phyloP scores from a whole-genome alignment of 805 yeast species.

The Ogataea sp. region DNA sequence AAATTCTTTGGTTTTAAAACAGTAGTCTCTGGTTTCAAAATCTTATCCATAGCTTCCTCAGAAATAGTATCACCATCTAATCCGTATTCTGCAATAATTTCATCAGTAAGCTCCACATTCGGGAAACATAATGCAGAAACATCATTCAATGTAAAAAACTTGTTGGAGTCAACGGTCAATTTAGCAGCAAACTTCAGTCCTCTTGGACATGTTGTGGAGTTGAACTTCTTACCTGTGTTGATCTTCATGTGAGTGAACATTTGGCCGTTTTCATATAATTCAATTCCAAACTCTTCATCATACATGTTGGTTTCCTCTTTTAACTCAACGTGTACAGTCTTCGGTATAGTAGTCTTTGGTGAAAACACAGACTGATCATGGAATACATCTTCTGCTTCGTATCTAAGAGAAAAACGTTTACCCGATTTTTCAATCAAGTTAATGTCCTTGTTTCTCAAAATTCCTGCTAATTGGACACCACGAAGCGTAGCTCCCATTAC shows the following conservation, averaged over 20 bases:
- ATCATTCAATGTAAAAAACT: conserved; percentile 38
- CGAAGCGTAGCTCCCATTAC: conserved; percentile 84
- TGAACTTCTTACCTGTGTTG: conserved; percentile 17
- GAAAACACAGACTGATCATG: conserved; percentile 35
- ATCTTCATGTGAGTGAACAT: conserved; percentile 5
- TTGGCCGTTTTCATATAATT: conserved; percentile 24
- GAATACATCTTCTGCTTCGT: conserved; percentile 3
- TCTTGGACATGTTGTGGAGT: conserved; percentile 28
- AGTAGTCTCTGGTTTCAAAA: conserved; percentile 14
- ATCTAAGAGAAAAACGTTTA: conserved; percentile 36
- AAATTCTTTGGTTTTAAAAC: conserved; percentile 17
- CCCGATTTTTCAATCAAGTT: conserved; percentile 48
- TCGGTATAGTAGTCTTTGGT: conserved; percentile 30
- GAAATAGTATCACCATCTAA: conserved; percentile 5
- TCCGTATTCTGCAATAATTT: neutral
- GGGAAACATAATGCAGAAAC: conserved; percentile 27
- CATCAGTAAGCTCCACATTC: neutral
- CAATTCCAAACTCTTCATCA: conserved; percentile 26
- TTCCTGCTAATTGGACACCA: conserved; percentile 67
- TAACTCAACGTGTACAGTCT: conserved; percentile 27
- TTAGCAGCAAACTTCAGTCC: conserved; percentile 25
- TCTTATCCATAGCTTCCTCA: conserved; percentile 7
- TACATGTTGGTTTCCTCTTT: conserved; percentile 21
- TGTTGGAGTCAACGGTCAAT: conserved; percentile 13
- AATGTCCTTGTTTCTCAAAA: conserved; percentile 57